These are phyloP conservation scores for Narthecium ossifragum DNA, from an alignment of 106 monocot species.

Conservation along the genomic window DNA sequence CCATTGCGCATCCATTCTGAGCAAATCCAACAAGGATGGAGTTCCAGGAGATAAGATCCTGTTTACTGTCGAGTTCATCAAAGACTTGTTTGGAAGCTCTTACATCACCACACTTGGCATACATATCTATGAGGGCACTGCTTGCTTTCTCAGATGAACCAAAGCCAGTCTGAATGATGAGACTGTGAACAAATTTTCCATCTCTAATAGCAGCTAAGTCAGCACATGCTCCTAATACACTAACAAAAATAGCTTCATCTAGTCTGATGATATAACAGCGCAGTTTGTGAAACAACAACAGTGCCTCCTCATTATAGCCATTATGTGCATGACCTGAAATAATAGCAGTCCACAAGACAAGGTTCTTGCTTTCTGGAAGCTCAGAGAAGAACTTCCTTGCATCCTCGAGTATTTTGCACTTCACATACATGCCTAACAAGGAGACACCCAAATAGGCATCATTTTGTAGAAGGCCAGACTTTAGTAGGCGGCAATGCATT, in stretches of 20 bases:
- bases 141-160: conserved; percentile 19
- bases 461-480: conserved; percentile 31
- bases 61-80: conserved; percentile 29
- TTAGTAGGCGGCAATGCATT: conserved; percentile 39
- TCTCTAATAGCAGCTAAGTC: conserved; percentile 39
- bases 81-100: conserved; percentile 33
- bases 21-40: conserved; percentile 64
- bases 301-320: conserved; percentile 29
- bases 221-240: conserved; percentile 49
- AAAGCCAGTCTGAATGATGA: conserved; percentile 37
- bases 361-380: conserved; percentile 21
- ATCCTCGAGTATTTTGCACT: conserved; percentile 31
- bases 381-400: conserved; percentile 42
- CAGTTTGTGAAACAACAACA: conserved; percentile 44
- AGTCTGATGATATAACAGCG: conserved; percentile 11
- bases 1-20: conserved; percentile 54
- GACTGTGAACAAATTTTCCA: conserved; percentile 44
- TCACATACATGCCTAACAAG: conserved; percentile 56
- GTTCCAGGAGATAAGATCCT: conserved; percentile 49
- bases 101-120: conserved; percentile 70
- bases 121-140: conserved; percentile 69
- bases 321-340: conserved; percentile 58
- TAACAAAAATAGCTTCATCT: conserved; percentile 57
- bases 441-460: conserved; percentile 34
- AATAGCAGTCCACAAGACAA: conserved; percentile 54